Conservation (phyloP, 2,329 filamentous ascomycete genomes). For the Hypoxylon sp. region DNA sequence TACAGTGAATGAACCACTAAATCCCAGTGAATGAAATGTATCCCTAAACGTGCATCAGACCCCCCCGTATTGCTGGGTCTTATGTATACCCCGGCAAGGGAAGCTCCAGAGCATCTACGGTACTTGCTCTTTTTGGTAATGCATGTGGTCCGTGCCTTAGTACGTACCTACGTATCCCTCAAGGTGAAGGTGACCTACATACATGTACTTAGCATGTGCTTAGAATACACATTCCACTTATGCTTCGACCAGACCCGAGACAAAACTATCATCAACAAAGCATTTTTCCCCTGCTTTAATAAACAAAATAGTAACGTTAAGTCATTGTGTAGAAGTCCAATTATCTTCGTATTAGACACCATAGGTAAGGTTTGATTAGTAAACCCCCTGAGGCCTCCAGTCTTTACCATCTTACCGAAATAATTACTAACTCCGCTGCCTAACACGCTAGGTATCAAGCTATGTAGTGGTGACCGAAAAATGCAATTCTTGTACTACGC, state of each 20-base stretch:
- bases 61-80: conserved; percentile 4
- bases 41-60: neutral
- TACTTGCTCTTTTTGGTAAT: conserved; percentile 16
- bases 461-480: conserved; percentile 5
- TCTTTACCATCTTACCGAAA: neutral
- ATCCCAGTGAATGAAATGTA: conserved; percentile 1
- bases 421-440: neutral
- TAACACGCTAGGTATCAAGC: neutral
- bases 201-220: too few species aligned
- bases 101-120: conserved; percentile 1
- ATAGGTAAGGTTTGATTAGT: neutral
- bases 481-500: conserved; percentile 6
- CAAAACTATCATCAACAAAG: neutral
- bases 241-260: neutral
- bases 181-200: neutral
- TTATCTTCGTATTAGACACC: neutral
- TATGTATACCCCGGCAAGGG: conserved; percentile 20
- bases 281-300: neutral
- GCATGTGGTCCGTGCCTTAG: conserved; percentile 20
- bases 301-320: neutral
- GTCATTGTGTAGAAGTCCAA: neutral
- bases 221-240: neutral
- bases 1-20: too few species aligned
- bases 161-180: neutral
- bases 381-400: neutral